Evolutionary conservation across 2,329 filamentous ascomycete genomes (phyloP).

Genomic region (Chaetomium sp.): DNA sequence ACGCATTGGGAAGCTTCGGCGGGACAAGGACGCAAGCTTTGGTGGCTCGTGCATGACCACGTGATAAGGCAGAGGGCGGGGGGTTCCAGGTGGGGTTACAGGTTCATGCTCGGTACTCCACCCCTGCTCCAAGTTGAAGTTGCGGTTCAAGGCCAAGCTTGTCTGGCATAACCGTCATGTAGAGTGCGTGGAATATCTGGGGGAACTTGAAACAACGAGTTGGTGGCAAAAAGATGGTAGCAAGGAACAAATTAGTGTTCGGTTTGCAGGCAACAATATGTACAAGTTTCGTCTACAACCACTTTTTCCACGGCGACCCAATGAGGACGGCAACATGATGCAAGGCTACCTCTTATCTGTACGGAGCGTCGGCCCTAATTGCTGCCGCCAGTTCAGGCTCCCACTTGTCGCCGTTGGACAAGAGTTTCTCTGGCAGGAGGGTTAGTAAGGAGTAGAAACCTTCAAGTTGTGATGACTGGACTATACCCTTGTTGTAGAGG

Average conservation of each 20-base stretch:
- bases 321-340: background rate
- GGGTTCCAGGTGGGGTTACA: background rate
- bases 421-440: slow-evolving; percentile 60
- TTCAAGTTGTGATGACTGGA: slow-evolving; percentile 5
- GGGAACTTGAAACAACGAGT: too few species aligned
- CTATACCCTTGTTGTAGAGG: slow-evolving; percentile 81
- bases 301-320: too few species aligned
- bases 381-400: slow-evolving; percentile 92
- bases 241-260: too few species aligned
- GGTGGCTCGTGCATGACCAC: slow-evolving; percentile 3
- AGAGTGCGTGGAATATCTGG: too few species aligned
- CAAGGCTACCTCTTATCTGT: slow-evolving; percentile 53
- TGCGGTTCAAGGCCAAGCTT: too few species aligned
- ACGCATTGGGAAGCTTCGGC: slow-evolving; percentile 13
- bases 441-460: slow-evolving; percentile 18
- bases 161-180: too few species aligned
- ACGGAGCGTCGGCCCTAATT: slow-evolving; percentile 89
- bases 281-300: too few species aligned
- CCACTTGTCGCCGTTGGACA: slow-evolving; percentile 92
- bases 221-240: too few species aligned
- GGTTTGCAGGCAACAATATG: too few species aligned
- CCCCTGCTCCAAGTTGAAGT: too few species aligned
- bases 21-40: background rate
- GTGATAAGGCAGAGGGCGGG: background rate
- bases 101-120: background rate